A percentile compares a stretch with the other conserved stretches of the same genome.
These are phyloP conservation scores for Dentipellis fragilis DNA, from an alignment of 768 basidiomycete genomes.

Conservation along the genomic window DNA sequence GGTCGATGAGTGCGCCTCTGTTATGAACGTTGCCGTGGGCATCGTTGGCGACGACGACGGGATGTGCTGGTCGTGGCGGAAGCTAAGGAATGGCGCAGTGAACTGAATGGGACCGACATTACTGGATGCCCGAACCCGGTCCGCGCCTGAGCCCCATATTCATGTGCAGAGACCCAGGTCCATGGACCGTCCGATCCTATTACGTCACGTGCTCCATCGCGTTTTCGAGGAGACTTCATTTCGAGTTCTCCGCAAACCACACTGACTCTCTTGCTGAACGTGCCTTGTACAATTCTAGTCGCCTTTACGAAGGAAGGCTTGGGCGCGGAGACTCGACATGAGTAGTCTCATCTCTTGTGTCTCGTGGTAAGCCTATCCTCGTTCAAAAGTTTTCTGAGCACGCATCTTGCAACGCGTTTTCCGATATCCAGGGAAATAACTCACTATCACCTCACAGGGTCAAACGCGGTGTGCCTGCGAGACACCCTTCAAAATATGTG, in stretches of 20 bases:
- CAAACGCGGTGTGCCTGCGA: slow-evolving; percentile 62
- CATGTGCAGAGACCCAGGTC: background rate
- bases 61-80: background rate
- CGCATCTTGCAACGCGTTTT: background rate
- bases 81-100: background rate
- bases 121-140: background rate
- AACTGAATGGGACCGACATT: background rate
- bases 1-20: background rate
- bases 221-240: background rate
- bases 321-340: slow-evolving; percentile 28
- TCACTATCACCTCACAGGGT: slow-evolving; percentile 38
- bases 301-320: background rate
- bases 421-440: background rate
- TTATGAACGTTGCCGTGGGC: slow-evolving; percentile 9
- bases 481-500: slow-evolving; percentile 77
- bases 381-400: too few relatives aligned
- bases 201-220: background rate
- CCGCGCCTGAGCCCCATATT: background rate
- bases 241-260: background rate
- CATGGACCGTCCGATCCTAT: background rate
- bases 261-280: background rate
- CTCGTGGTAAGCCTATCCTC: slow-evolving; percentile 33
- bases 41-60: slow-evolving; percentile 1
- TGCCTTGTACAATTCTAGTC: background rate
- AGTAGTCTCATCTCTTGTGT: slow-evolving; percentile 68